Base-by-base conservation (phyloP, 2,329 filamentous ascomycete genomes). In the Diaporthe nobilis region DNA sequence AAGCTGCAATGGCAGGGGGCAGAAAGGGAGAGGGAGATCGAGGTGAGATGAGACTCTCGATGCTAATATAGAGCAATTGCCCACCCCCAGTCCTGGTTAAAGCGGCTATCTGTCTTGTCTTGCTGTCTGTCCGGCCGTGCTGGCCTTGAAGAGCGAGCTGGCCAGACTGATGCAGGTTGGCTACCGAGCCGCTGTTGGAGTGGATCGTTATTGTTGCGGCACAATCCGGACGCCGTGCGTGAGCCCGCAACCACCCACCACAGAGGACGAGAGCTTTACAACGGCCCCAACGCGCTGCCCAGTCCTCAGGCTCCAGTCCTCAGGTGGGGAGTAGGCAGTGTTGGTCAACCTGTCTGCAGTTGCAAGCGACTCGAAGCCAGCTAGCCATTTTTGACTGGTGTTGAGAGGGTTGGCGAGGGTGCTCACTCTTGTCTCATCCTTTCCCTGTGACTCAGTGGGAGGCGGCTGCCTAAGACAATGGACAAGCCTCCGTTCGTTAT, bases 1-100 rank as follows among this genome's bases (percentile, higher is more conserved):
- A 39, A 70, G 65, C 65, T 70, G 65, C 65, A 28, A 28, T 39
- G 65, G 65, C 58, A 72, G 22, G 58, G 25, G 55, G 34, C 47
- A 42, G 34, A 17, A 63, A 20, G 15, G 22, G 53, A 71, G 39
- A 15, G 15, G 22, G 53, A 60, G 28, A 15, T n/a, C 17, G 34
- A 49, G 39, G 31, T 61, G 42, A 22, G 15, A 39, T 61, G 55
- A 61, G 42, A 39, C 47, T n/a, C 8, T 42, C 17, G 31, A 42
- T 72, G 55, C 55, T 42, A 47, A 34, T 65, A 73, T 4, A 53
- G 58, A 42, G 44, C 25, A 20, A 4, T 53, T n/a, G n/a, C 13
- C 57, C 15, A 42, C 28, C 44, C 53, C 22, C 8, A 42, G 22
- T 31, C 31, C 22, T 28, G 44, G 4, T 25, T 28, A 17, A 37